Conservation (phyloP, 2,329 filamentous ascomycete species). For the Parafenestella ontariensis region DNA sequence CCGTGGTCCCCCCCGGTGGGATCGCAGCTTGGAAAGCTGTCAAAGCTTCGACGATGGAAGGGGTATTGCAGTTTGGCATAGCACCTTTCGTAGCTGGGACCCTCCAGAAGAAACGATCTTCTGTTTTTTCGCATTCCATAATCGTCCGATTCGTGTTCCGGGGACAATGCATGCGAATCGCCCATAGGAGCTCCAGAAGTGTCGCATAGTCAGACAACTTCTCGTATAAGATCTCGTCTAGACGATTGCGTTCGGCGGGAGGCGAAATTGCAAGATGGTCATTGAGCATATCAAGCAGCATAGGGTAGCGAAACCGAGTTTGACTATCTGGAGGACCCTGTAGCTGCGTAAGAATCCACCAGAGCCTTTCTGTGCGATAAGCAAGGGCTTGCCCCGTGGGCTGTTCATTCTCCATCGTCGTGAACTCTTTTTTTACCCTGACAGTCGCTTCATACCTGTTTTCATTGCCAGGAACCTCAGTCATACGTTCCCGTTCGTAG, state of each 20-base stretch:
- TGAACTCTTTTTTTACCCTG: no score
- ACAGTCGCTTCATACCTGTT: no score
- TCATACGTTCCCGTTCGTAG: background rate
- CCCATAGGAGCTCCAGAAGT: constrained; percentile 13
- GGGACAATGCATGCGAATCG: constrained; percentile 18
- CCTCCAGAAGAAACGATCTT: constrained; percentile 17
- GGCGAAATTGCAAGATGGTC: constrained; percentile 13
- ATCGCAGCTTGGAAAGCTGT: background rate
- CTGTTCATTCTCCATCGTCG: no score
- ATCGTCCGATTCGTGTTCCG: constrained; percentile 2
- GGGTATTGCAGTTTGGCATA: no score
- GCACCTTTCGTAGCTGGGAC: background rate
- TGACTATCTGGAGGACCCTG: constrained; percentile 13
- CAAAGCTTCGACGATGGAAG: background rate
- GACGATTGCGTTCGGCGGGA: constrained; percentile 6
- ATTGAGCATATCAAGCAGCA: constrained; percentile 21
- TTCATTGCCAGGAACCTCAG: no score
- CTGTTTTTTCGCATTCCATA: constrained; percentile 3
- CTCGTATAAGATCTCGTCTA: constrained; percentile 23
- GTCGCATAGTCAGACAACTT: constrained; percentile 19
- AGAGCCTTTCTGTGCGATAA: constrained; percentile 7
- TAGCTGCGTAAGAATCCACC: constrained; percentile 16
- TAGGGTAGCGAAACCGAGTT: constrained; percentile 7
- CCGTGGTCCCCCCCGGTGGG: constrained; percentile 5
- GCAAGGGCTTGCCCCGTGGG: background rate